Evolutionary conservation across 2,329 filamentous ascomycete species (phyloP), one percentile per base, ranked within the genome.

Genomic region (Exophiala sp.): DNA sequence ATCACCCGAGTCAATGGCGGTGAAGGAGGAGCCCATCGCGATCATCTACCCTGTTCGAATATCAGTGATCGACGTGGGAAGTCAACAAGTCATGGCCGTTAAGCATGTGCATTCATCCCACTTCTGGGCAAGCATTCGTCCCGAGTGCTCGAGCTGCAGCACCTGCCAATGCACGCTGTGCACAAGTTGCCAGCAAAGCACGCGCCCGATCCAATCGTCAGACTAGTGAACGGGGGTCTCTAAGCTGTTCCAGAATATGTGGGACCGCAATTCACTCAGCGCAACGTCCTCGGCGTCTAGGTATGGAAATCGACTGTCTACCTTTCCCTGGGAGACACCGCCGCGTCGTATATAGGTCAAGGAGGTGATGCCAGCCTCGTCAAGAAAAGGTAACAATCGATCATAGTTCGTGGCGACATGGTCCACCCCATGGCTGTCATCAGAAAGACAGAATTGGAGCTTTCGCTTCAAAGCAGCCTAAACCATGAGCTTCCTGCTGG

Each of bases 361-460:
- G 2, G 61, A 67, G n/a, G 56, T 52, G 18, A 77, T 72, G 18
- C 69, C 73, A 16, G 66, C 65, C 6, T 59, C 78, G 59, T 83
- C 78, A 52, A 95, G 74, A 68, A 88, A 96, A 1, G 81, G 77
- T 55, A 95, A 72, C 4, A 88, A 84, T 35, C 80, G 81, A 44
- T 69, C 66, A 73, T 94, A 97, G 68, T 95, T 92, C 47, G 89
- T 85, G n/a, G 85, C 90, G 4, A 99, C 80, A 68, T 99, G 92
- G 2, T 82, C 87, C 54, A 90, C 81, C 36, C 89, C 89, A 74
- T 99, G 94, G 69, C 91, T 96, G 72, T 99, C 94, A 69, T 99
- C 94, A 5, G 89, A 96, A 63, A 99, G 79, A 49, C 90, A 95
- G 71, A 97, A 95, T 56, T 81, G 82, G 20, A 94, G 91, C 20